phyloP scores from a whole-genome alignment of 805 yeast species.

The Candida piceae region DNA sequence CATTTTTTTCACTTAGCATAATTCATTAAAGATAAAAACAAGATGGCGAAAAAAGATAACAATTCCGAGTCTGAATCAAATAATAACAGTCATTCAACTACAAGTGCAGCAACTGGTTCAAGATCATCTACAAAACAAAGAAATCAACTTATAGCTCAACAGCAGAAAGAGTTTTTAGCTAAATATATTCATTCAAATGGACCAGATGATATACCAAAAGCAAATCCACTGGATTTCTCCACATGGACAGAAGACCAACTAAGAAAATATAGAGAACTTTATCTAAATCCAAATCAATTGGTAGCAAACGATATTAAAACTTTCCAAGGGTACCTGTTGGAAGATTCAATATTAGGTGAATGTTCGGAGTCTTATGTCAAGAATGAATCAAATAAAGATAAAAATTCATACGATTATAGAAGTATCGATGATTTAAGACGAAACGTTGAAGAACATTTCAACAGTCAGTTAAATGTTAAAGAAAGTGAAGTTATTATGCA shows the following conservation, averaged over 20 bases:
- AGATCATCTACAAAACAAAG: conserved; percentile 56
- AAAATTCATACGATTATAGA: conserved; percentile 28
- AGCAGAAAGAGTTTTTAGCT: conserved; percentile 62
- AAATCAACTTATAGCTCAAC: conserved; percentile 58
- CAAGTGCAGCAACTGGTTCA: conserved; percentile 10
- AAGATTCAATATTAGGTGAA: conserved; percentile 62
- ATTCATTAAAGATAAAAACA: too few relatives aligned
- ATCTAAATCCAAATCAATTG: conserved; percentile 27
- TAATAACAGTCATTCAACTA: too few relatives aligned
- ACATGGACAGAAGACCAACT: conserved; percentile 57
- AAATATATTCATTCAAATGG: conserved; percentile 72
- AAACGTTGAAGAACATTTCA: conserved; percentile 51
- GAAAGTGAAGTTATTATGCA: conserved; percentile 87
- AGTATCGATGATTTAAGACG: conserved; percentile 23
- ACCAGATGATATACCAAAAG: conserved; percentile 48
- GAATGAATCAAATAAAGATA: conserved; percentile 25
- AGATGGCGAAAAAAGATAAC: conserved; percentile 6
- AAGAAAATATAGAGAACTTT: conserved; percentile 61
- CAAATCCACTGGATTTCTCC: conserved; percentile 66
- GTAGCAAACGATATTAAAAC: conserved; percentile 60
- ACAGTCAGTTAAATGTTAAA: conserved; percentile 45
- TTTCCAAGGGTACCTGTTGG: conserved; percentile 62
- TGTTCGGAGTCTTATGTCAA: conserved; percentile 42
- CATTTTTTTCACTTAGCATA: too few relatives aligned
- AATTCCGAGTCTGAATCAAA: conserved; percentile 20